Percentiles rank a stretch among this genome's conserved stretches.
Evolutionary conservation across 306 rosid genomes (phyloP).

Genomic region (Cucurbita pepo): DNA sequence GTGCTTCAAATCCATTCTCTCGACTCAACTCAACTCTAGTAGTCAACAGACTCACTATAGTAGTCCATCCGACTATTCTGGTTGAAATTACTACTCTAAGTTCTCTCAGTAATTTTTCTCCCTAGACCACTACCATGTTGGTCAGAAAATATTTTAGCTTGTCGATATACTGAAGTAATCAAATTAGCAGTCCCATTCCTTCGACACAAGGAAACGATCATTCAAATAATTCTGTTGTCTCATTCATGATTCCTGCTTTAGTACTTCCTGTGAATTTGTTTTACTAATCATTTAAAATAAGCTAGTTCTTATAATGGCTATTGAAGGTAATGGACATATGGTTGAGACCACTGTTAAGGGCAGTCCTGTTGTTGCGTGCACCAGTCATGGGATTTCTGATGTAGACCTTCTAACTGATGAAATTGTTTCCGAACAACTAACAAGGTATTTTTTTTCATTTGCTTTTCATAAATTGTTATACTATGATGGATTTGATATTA

Average conservation of each 20-base stretch:
- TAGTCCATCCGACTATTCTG: too few species aligned
- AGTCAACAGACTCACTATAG: too few species aligned
- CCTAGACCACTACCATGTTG: too few species aligned
- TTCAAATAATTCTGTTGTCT: not conserved
- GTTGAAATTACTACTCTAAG: too few species aligned
- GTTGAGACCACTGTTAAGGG: conserved; percentile 19
- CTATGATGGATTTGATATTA: not conserved
- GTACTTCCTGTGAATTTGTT: not conserved
- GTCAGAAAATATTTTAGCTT: too few species aligned
- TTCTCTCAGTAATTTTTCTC: too few species aligned
- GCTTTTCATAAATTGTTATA: not conserved
- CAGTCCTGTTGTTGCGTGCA: conserved; percentile 19
- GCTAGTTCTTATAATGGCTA: not conserved
- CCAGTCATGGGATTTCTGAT: conserved; percentile 17
- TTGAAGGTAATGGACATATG: conserved; percentile 15
- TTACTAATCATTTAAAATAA: not conserved
- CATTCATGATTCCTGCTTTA: not conserved
- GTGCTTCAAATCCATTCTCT: too few species aligned
- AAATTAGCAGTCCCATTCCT: too few species aligned
- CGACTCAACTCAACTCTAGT: too few species aligned
- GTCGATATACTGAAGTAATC: too few species aligned
- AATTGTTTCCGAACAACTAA: conserved; percentile 83
- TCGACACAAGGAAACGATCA: too few species aligned
- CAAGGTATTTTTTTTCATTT: conserved; percentile 40
- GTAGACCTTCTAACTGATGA: conserved; percentile 55